Conservation (phyloP, 805 yeast species). For the Candida maesae region DNA sequence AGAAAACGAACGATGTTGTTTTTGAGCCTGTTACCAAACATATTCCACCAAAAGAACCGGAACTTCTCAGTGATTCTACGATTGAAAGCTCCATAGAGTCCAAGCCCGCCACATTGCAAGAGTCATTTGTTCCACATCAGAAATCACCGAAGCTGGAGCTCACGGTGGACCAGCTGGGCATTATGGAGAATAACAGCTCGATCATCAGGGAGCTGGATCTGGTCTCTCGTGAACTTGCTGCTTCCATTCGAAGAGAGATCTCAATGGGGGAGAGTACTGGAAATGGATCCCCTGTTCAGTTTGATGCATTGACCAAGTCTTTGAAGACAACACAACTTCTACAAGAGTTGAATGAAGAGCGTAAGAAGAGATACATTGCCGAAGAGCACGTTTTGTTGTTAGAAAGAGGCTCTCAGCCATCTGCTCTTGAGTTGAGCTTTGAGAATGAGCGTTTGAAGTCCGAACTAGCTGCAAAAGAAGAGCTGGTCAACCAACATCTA, state of each 20-base stretch:
- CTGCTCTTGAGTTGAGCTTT: constrained; percentile 51
- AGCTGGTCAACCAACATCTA: constrained; percentile 41
- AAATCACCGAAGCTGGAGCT: constrained; percentile 34
- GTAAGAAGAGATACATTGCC: constrained; percentile 61
- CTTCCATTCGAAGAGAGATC: constrained; percentile 68
- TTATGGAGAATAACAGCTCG: constrained; percentile 55
- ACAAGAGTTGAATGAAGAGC: constrained; percentile 56
- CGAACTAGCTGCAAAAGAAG: constrained; percentile 45
- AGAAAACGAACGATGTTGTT: constrained; percentile 11
- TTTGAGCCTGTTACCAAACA: constrained; percentile 19
- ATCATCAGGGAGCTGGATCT: constrained; percentile 61
- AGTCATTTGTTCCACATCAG: constrained; percentile 2
- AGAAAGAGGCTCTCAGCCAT: constrained; percentile 51
- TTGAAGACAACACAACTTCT: constrained; percentile 48
- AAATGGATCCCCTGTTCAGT: constrained; percentile 29
- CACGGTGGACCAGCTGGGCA: constrained; percentile 57
- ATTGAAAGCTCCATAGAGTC: constrained; percentile 5
- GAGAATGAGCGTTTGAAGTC: constrained; percentile 51
- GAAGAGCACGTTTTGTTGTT: constrained; percentile 63
- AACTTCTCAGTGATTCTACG: constrained; percentile 7
- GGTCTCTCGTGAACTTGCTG: constrained; percentile 69
- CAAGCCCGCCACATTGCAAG: not conserved
- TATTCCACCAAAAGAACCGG: constrained; percentile 9
- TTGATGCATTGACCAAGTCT: constrained; percentile 32
- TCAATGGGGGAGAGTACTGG: constrained; percentile 45